Base-by-base conservation (phyloP, 306 rosid species). In the Urtica urens region DNA sequence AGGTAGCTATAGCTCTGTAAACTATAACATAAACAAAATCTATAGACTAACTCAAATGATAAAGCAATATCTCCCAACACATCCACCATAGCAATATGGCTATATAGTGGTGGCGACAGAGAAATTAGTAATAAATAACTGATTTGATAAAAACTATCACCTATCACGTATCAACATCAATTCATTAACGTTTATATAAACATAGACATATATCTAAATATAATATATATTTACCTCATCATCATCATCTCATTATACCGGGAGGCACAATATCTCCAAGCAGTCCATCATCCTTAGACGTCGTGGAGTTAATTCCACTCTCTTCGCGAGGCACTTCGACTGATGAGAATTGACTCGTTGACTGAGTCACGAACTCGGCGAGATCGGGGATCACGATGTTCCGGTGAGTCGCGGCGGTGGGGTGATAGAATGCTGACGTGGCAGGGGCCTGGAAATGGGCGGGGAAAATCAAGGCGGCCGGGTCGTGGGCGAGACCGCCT, bases 201-300 rank as follows among this genome's bases (percentile, higher is more conserved):
- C 3, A 12, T 44, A 16, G 4, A 40, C 23, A 3, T 40, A 35
- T 35, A 35, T 31, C n/a, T 10, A 10, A 35, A 35, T 17, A 39
- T 31, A 21, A n/a, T 22, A 12, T 34, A 10, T 28, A 28, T 4
- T 16, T 39, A 16, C 24, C 59, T 41, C 6, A 4, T 38, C 4
- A 17, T 44, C 51, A 56, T 8, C 42, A 29, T 15, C 15, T 80
- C 29, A 87, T 95, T 87, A 90, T 82, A 53, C 78, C 78, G 3
- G 55, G 82, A 21, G 99, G 87, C 15, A 90, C 94, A 46, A 90
- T 82, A 40, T 82, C 99, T 43, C 87, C 96, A 16, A 90, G 95
- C 24, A 90, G 68, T 20, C 99, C 99, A 47, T 90, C 80, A 46
- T 69, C 79, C 49, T 45, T 68, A 11, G 8, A 67, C 3, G 76